Conservation (phyloP, 129 eudicot species). For the Saposhnikovia divaricata region DNA sequence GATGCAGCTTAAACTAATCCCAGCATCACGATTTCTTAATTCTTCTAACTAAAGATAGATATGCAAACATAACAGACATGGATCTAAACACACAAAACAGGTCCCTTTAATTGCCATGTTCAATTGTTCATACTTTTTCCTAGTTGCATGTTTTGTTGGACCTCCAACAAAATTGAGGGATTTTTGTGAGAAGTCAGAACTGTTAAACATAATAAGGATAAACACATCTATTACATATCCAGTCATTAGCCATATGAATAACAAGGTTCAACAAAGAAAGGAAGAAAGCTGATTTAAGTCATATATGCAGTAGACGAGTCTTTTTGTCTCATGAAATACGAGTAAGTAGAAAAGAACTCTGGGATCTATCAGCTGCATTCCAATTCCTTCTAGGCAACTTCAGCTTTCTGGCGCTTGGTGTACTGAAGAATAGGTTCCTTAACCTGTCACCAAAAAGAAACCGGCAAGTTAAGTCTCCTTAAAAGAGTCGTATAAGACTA, state of each 20-base stretch:
- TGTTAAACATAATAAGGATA: neutral
- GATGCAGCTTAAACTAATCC: neutral
- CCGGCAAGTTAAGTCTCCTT: neutral
- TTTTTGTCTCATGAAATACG: neutral
- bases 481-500: neutral
- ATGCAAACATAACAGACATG: neutral
- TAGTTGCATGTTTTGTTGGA: neutral
- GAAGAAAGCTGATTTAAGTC: neutral
- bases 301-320: neutral
- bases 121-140: neutral
- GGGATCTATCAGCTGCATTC: neutral
- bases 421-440: slow-evolving; percentile 82
- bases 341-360: slow-evolving; percentile 1
- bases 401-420: slow-evolving; percentile 70
- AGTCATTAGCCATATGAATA: neutral
- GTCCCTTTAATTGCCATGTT: neutral
- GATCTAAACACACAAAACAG: neutral
- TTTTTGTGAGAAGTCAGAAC: neutral
- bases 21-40: neutral
- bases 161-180: neutral
- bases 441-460: slow-evolving; percentile 37
- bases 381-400: slow-evolving; percentile 22
- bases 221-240: neutral
- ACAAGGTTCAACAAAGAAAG: neutral
- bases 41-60: neutral